Evolutionary conservation across 345 rosid species (phyloP).

Genomic region (Excoecaria cochinchinensis): DNA sequence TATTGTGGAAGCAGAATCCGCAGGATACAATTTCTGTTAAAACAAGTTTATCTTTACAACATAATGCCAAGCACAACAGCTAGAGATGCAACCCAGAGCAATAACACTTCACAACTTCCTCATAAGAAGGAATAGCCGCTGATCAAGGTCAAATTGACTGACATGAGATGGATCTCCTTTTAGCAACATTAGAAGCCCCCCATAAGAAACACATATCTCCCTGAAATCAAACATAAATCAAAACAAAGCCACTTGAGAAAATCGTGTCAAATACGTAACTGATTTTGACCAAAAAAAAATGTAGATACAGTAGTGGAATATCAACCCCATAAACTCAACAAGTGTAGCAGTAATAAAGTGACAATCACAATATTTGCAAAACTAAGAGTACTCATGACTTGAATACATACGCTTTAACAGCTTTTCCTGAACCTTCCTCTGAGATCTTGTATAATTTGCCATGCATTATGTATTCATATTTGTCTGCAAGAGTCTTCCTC

Average conservation of each 20-base stretch:
- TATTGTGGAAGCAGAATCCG: not conserved
- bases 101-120: conserved; percentile 50
- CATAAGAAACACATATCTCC: conserved; percentile 76
- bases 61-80: not conserved
- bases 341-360: not conserved
- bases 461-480: conserved; percentile 86
- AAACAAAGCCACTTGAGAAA: not conserved
- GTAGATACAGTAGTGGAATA: not conserved
- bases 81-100: not conserved
- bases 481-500: conserved; percentile 80
- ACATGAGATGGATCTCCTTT: conserved; percentile 74
- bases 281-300: not conserved
- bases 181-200: conserved; percentile 82
- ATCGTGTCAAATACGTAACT: no score
- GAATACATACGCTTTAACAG: conserved; percentile 61
- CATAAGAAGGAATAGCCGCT: conserved; percentile 72
- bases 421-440: conserved; percentile 60
- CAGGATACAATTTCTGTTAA: not conserved
- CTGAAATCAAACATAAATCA: conserved; percentile 32
- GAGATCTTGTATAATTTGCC: conserved; percentile 85
- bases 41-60: not conserved
- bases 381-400: not conserved
- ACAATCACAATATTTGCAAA: not conserved
- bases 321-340: not conserved
- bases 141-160: conserved; percentile 71